Percentiles rank a stretch among this genome's conserved stretches.
Conservation (phyloP, 2,329 filamentous ascomycete genomes). For the Colletotrichum filicis region DNA sequence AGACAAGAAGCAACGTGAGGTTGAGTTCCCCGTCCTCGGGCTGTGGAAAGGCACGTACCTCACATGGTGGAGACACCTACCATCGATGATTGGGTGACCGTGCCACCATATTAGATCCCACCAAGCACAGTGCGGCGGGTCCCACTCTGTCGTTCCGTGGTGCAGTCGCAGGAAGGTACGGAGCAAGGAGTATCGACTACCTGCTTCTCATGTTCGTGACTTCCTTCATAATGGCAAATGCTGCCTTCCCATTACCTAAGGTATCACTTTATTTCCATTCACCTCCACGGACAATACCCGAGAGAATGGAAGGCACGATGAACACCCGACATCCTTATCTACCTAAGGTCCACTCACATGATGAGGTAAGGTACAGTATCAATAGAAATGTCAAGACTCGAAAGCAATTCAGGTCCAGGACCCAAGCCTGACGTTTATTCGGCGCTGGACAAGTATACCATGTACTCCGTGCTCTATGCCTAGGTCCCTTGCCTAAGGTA, state of each 20-base stretch:
- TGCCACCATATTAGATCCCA: neutral
- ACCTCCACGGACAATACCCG: too few relatives aligned
- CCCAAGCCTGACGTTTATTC: neutral
- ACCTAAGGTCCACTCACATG: neutral
- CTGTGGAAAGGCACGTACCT: neutral
- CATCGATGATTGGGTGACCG: neutral
- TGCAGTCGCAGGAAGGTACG: neutral
- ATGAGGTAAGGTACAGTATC: too few relatives aligned
- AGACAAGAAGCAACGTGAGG: neutral
- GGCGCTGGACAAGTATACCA: neutral
- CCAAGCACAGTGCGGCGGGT: slow-evolving; percentile 14
- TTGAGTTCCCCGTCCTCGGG: neutral
- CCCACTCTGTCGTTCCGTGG: neutral
- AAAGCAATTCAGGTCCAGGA: neutral
- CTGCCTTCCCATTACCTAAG: neutral
- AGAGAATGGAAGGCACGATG: neutral
- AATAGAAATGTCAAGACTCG: neutral
- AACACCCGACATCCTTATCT: neutral
- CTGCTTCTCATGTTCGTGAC: neutral
- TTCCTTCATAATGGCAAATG: neutral
- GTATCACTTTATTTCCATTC: too few relatives aligned
- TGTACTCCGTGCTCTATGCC: neutral
- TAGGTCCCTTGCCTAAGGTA: neutral
- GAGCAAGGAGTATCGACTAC: neutral
- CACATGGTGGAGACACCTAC: too few relatives aligned